Conservation (phyloP, 169 alveolate species). For the Neospora caninum region DNA sequence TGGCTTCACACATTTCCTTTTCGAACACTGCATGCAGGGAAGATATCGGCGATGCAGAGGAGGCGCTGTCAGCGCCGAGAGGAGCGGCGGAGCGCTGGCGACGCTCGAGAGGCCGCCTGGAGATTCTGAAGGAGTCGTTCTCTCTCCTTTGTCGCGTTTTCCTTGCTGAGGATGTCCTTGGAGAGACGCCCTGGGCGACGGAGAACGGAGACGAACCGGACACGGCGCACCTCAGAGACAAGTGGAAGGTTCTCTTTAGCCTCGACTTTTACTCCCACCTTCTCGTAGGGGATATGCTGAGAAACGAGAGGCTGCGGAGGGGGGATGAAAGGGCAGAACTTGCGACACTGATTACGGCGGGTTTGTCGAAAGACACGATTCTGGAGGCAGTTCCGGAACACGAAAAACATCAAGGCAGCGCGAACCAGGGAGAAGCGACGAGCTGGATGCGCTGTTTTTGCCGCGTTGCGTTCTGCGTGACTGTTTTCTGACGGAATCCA, state of each 20-base stretch:
- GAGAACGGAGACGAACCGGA: background rate
- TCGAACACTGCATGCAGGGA: background rate
- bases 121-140: background rate
- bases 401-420: no score
- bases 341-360: no score
- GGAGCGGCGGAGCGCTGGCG: background rate
- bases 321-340: no score
- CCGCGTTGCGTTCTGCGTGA: no score
- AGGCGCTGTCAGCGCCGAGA: no score
- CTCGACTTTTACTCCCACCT: conserved; percentile 42
- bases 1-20: no score
- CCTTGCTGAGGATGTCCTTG: background rate
- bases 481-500: no score
- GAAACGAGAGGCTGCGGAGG: no score
- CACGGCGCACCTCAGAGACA: background rate
- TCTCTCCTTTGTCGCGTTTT: background rate
- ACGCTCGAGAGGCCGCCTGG: background rate
- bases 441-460: no score
- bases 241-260: background rate
- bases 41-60: background rate
- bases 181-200: background rate
- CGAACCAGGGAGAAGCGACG: no score
- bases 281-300: conserved; percentile 27
- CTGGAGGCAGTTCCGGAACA: no score
- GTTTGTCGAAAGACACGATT: no score